Conservation (phyloP, 176 grass and related monocot species). For the Luzula sylvatica region DNA sequence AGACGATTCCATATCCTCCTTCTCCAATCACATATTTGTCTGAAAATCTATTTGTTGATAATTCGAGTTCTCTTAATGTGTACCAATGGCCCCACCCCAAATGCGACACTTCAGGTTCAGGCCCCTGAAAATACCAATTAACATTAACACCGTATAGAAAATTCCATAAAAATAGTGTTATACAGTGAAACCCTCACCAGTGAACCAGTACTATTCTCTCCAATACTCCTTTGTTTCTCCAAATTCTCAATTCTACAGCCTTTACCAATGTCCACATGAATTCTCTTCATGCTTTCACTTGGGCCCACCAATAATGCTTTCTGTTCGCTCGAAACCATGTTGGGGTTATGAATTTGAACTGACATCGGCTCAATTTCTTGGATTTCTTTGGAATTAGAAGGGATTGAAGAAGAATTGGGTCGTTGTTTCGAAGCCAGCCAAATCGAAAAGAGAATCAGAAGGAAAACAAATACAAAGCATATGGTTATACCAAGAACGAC, state of each 20-base stretch:
- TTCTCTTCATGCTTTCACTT: slow-evolving; percentile 45
- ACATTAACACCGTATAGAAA: neutral
- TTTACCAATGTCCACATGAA: slow-evolving; percentile 76
- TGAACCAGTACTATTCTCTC: slow-evolving; percentile 12
- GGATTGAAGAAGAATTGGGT: slow-evolving; percentile 35
- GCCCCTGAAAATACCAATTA: slow-evolving; percentile 14
- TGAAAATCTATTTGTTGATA: slow-evolving; percentile 56
- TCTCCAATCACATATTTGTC: slow-evolving; percentile 88
- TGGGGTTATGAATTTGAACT: slow-evolving; percentile 39
- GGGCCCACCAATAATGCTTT: slow-evolving; percentile 17
- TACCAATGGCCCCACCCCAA: slow-evolving; percentile 97
- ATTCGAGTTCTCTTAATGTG: slow-evolving; percentile 85
- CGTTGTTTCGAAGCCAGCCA: slow-evolving; percentile 41
- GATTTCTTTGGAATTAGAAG: slow-evolving; percentile 82
- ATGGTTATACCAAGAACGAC: slow-evolving; percentile 71
- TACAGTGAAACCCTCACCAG: slow-evolving; percentile 3
- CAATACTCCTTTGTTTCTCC: slow-evolving; percentile 19
- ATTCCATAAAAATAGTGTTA: neutral
- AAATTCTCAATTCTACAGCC: slow-evolving; percentile 50
- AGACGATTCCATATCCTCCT: slow-evolving; percentile 91
- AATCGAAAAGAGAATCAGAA: slow-evolving; percentile 62
- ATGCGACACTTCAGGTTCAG: slow-evolving; percentile 91
- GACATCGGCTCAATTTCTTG: slow-evolving; percentile 72
- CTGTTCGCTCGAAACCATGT: slow-evolving; percentile 9
- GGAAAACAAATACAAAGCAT: slow-evolving; percentile 63